Conservation (phyloP, 2,329 filamentous ascomycete genomes). For the Talaromyces sp. region DNA sequence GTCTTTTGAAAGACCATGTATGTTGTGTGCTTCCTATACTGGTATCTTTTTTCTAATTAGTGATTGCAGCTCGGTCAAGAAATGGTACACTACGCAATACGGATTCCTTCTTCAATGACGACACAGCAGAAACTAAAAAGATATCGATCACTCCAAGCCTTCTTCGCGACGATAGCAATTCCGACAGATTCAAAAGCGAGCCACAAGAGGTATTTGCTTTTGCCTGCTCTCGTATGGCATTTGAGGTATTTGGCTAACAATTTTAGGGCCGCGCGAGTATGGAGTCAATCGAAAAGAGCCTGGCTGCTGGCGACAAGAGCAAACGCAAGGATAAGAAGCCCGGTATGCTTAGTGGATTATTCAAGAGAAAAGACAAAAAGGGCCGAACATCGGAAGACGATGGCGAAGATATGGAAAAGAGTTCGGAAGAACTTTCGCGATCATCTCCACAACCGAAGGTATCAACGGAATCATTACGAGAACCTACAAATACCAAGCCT, state of each 20-base stretch:
- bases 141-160: conserved; percentile 94
- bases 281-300: conserved; percentile 71
- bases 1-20: conserved; percentile 53
- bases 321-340: conserved; percentile 72
- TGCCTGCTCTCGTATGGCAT: conserved; percentile 16
- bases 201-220: conserved; percentile 39
- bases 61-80: conserved; percentile 57
- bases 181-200: conserved; percentile 30
- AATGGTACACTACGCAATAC: conserved; percentile 88
- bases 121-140: conserved; percentile 92
- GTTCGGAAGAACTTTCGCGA: conserved; percentile 58
- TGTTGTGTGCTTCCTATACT: conserved; percentile 15
- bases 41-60: conserved; percentile 22
- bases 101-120: conserved; percentile 97
- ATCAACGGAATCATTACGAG: conserved; percentile 44
- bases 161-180: conserved; percentile 70
- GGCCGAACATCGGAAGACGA: conserved; percentile 49
- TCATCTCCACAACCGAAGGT: conserved; percentile 46
- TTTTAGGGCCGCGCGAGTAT: conserved; percentile 63
- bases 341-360: conserved; percentile 69
- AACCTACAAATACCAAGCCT: conserved; percentile 34
- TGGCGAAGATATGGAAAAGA: conserved; percentile 56
- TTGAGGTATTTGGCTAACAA: conserved; percentile 28
- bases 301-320: conserved; percentile 59
- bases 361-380: conserved; percentile 66